phyloP scores from a whole-genome alignment of 2,329 filamentous ascomycete genomes.

The Xylaria sp. region DNA sequence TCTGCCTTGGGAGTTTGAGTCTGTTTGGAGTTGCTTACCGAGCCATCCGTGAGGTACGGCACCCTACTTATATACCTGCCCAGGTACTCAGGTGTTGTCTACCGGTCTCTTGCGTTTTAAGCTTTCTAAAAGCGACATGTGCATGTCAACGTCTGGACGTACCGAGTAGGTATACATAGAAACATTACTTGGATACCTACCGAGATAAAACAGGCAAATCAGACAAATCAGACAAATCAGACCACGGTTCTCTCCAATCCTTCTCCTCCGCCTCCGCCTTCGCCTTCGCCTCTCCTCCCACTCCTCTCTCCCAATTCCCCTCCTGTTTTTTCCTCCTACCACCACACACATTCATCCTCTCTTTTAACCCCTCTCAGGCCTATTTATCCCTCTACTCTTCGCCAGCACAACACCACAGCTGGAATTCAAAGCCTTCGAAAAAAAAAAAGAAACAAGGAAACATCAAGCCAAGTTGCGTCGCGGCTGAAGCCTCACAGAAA shows the following conservation, averaged over 20 bases:
- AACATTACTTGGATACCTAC: too few relatives aligned
- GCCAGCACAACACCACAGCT: not conserved
- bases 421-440: not conserved
- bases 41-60: not conserved
- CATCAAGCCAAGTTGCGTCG: slow-evolving; percentile 10
- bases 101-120: not conserved
- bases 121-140: not conserved
- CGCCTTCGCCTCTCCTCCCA: not conserved
- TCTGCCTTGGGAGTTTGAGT: not conserved
- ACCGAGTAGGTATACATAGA: not conserved
- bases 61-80: not conserved
- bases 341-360: not conserved
- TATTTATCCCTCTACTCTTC: not conserved
- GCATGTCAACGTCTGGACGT: not conserved
- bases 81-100: not conserved
- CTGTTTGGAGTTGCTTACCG: not conserved
- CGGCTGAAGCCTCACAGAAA: slow-evolving; percentile 32
- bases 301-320: slow-evolving; percentile 8
- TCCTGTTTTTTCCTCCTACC: not conserved
- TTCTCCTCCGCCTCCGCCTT: not conserved
- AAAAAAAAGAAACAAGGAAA: not conserved
- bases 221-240: too few relatives aligned
- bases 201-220: too few relatives aligned
- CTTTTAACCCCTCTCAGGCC: not conserved
- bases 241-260: slow-evolving; percentile 23